Percentiles rank a stretch among this genome's conserved stretches.
Conservation (phyloP, 768 basidiomycete species). For the Termitomyces sp. region DNA sequence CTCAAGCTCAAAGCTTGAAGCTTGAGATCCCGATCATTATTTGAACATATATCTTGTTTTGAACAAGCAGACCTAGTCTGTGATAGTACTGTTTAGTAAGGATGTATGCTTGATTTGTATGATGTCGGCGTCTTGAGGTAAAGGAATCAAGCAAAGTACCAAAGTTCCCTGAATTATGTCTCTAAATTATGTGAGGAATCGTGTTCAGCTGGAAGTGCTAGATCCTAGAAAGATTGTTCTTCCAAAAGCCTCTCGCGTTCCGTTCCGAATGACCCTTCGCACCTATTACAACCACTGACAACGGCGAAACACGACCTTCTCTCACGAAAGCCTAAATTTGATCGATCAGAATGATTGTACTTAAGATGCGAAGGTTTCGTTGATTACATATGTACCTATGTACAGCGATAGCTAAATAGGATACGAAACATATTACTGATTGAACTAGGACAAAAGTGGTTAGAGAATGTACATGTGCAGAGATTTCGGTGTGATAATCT, state of each 20-base stretch:
- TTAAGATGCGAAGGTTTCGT: neutral
- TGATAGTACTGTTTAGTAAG: neutral
- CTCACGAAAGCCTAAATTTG: neutral
- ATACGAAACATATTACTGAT: neutral
- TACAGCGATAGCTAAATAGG: neutral
- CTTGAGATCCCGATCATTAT: no score
- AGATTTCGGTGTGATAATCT: neutral
- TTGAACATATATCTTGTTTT: no score
- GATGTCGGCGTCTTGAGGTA: no score
- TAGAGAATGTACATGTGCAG: neutral
- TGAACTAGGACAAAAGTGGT: neutral
- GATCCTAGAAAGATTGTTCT: neutral
- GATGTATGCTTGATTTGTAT: neutral
- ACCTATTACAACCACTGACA: neutral
- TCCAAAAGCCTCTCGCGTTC: no score
- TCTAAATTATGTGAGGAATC: no score
- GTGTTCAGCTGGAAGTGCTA: no score
- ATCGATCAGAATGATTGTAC: neutral
- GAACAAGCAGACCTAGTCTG: no score
- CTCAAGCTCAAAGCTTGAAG: no score
- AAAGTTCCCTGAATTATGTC: no score
- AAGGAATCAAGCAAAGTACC: no score
- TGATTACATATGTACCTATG: neutral
- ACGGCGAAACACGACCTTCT: neutral
- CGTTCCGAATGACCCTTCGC: neutral